Evolutionary conservation across 352 stramenopile species (phyloP).

Genomic region (Phytophthora podocarpi): DNA sequence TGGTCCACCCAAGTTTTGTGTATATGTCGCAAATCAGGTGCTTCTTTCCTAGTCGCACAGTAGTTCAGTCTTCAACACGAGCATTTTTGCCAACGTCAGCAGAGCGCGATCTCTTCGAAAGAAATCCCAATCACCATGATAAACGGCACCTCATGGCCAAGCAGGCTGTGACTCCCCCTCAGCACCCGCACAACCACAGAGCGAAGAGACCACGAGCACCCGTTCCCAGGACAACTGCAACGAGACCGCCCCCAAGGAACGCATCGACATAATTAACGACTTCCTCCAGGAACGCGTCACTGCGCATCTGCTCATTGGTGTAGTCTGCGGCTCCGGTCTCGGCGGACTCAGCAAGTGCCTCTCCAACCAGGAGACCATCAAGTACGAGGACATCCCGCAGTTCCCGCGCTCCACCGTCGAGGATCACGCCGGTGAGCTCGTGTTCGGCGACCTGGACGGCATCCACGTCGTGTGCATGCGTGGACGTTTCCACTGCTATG

Average conservation of each 20-base stretch:
- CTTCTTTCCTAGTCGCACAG: too few species aligned
- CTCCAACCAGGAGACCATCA: slow-evolving; percentile 87
- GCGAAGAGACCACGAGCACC: slow-evolving; percentile 18
- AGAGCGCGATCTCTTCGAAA: not conserved
- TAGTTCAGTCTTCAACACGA: too few species aligned
- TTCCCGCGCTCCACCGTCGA: slow-evolving; percentile 94
- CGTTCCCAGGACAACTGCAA: slow-evolving; percentile 51
- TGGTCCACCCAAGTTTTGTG: too few species aligned
- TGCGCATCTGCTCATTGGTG: slow-evolving; percentile 60
- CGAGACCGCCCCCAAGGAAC: slow-evolving; percentile 64
- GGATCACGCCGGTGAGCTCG: slow-evolving; percentile 95
- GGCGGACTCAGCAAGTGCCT: slow-evolving; percentile 92
- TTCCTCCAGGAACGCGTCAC: slow-evolving; percentile 64
- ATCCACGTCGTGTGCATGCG: slow-evolving; percentile 93
- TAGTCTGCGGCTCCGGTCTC: slow-evolving; percentile 96
- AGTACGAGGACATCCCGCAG: slow-evolving; percentile 93
- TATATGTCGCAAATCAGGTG: too few species aligned
- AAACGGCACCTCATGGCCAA: slow-evolving; percentile 21
- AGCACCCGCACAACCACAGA: slow-evolving; percentile 28
- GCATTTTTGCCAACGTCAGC: not conserved
- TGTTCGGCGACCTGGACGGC: slow-evolving; percentile 92
- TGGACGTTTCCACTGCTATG: slow-evolving; percentile 97
- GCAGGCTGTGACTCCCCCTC: not conserved
- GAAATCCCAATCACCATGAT: slow-evolving; percentile 29
- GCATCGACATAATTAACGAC: slow-evolving; percentile 81